Evolutionary conservation across 345 rosid genomes (phyloP), one percentile per base, ranked within the genome.

Genomic region (Syzygium oleosum): DNA sequence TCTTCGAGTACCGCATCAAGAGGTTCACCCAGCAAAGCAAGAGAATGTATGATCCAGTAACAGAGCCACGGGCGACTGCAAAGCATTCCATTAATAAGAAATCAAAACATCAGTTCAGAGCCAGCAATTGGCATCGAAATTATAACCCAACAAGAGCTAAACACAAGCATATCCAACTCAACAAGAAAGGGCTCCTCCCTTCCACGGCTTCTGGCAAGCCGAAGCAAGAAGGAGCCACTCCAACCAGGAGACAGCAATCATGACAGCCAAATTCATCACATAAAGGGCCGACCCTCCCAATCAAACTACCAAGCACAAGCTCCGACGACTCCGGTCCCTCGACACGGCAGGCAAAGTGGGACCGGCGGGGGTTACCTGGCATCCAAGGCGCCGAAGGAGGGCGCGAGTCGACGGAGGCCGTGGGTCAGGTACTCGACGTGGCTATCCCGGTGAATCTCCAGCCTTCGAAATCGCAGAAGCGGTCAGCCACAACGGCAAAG

Each of bases 41-140:
- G 91, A 38, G 99, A 96, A 87, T 97, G 99, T 84, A 97, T 85
- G 85, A 95, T 97, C 99, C 99, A 97, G 91, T 97, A 97, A 92
- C 99, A 97, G 88, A 96, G 92, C 99, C 99, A 97, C 34, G 99
- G 98, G 49, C 99, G 99, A 90, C 98, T 97, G 93, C 88, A 56
- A 8, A 88, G 87, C 55, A 68, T 53, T 85, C 52, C 51, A 88
- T 68, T 8, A 55, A 31, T 41, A 56, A 86, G 27, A 25, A 51
- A 88, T 21, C 52, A 73, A 73, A 38, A 73, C 49, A 73, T 19
- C 31, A 17, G 80, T 3, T 73, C 80, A 73, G 46, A 5, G 25
- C 7, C 4, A 0, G 49, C 49, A 34, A 5, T 38, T 1, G 12
- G 7, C 25, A 34, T 17, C 13, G 1, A 68, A 68, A 15, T 68